Evolutionary conservation across 2,329 filamentous ascomycete genomes (phyloP), one percentile per base, ranked within the genome.

Genomic region (Talaromyces funiculosus): DNA sequence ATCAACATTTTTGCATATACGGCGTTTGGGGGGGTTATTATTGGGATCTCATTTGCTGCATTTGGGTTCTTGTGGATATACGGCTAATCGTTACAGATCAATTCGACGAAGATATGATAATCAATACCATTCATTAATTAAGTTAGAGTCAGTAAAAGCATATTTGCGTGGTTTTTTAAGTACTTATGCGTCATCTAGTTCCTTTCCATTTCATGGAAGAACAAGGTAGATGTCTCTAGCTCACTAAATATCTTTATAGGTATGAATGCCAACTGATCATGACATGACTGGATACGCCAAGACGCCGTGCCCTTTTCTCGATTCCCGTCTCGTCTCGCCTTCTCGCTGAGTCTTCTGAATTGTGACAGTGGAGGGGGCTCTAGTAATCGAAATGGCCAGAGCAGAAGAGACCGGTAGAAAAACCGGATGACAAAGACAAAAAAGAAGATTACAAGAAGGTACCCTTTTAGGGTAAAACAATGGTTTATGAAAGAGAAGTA

Each of bases 261-360:
- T 60, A 20, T 54, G 40, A 55, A 43, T 45, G 42, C 38, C 58
- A 45, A 54, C 20, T 47, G 29, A 60, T 26, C 47, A 60, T 61
- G 59, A 61, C 51, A 49, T 62, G 60, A 72, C 67, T 70, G 37
- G 47, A 43, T 61, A 61, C 60, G 58, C 71, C 70, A 64, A 68
- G 71, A 71, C 71, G 72, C 72, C 72, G 64, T 68, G 62, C 65
- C 68, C 64, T 67, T 69, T 58, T 43, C 22, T 33, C 38, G 40
- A 29, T 54, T 38, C 53, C 54, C 16, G 66, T 65, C 65, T n/a
- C n/a, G 20, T 54, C 33, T 54, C 35, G 14, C 40, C 31, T 7
- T 22, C 33, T 29, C 51, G 7, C 33, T 18, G 26, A 51, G 26
- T 18, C 16, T 31, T n/a, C 20, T 51, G 43, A 10, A 24, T n/a